Evolutionary conservation across 2,329 filamentous ascomycete genomes (phyloP).

Genomic region (Malbranchea cinnamomea): DNA sequence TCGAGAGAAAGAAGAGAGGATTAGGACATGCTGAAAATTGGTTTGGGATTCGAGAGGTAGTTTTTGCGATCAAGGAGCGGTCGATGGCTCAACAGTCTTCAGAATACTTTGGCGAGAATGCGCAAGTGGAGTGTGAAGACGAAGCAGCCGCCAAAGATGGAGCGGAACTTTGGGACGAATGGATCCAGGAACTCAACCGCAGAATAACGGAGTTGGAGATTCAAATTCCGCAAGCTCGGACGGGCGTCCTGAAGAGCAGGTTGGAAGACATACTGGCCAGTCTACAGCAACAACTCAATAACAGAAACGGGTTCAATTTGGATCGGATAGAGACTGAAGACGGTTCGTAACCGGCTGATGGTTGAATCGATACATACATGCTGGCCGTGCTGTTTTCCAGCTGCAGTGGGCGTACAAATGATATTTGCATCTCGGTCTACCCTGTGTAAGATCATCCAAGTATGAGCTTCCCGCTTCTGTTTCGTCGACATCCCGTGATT

Average conservation of each 20-base stretch:
- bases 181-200: constrained; percentile 5
- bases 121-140: constrained; percentile 1
- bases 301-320: too few relatives aligned
- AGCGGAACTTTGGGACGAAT: constrained; percentile 1
- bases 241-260: constrained; percentile 1
- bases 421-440: too few relatives aligned
- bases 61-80: constrained; percentile 6
- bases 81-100: constrained; percentile 4
- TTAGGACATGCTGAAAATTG: constrained; percentile 3
- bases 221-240: constrained; percentile 2
- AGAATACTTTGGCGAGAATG: constrained; percentile 4
- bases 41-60: constrained; percentile 5
- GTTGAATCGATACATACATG: too few relatives aligned
- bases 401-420: too few relatives aligned
- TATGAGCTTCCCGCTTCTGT: too few relatives aligned
- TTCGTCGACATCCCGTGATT: too few relatives aligned
- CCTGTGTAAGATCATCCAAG: too few relatives aligned
- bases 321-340: too few relatives aligned
- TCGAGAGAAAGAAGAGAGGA: background rate
- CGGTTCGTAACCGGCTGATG: too few relatives aligned
- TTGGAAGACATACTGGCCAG: constrained; percentile 4
- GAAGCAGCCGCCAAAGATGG: background rate
- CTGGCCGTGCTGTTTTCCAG: too few relatives aligned
- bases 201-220: constrained; percentile 3
- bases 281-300: constrained; percentile 4